phyloP scores from a whole-genome alignment of 495 filamentous ascomycete genomes.

The Penicillium robsamsonii region DNA sequence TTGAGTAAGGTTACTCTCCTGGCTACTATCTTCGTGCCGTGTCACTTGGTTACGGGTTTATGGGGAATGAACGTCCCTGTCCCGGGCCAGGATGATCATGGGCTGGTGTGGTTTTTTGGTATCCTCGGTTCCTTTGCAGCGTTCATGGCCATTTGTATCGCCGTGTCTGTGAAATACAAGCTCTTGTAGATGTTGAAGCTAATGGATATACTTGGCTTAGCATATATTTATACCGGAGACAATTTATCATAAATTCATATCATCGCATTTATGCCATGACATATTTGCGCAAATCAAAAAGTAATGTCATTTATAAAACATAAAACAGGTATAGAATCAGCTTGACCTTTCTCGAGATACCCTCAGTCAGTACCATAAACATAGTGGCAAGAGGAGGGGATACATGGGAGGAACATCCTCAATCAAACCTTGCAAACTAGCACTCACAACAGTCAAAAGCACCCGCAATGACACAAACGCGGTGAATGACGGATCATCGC shows the following conservation, averaged over 20 bases:
- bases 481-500: no score
- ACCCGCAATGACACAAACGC: no score
- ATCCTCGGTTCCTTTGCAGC: conserved; percentile 64
- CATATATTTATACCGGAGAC: not conserved
- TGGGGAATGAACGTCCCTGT: conserved; percentile 96
- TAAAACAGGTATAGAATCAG: no score
- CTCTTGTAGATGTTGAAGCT: conserved; percentile 19
- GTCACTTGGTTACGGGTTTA: conserved; percentile 86
- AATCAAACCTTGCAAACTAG: no score
- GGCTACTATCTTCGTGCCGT: conserved; percentile 85
- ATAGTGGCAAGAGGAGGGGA: no score
- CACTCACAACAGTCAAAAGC: no score
- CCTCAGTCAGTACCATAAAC: no score
- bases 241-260: not conserved
- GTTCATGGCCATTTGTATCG: conserved; percentile 53
- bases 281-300: not conserved
- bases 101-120: conserved; percentile 69
- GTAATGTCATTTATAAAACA: no score
- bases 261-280: not conserved
- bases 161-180: conserved; percentile 34
- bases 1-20: conserved; percentile 91
- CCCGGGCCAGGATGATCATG: conserved; percentile 57
- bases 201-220: not conserved
- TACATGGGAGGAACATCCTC: no score
- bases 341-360: conserved; percentile 1